Evolutionary conservation across 2,329 filamentous ascomycete genomes (phyloP), one percentile per base, ranked within the genome.

Genomic region (Hymenoscyphus albidus): DNA sequence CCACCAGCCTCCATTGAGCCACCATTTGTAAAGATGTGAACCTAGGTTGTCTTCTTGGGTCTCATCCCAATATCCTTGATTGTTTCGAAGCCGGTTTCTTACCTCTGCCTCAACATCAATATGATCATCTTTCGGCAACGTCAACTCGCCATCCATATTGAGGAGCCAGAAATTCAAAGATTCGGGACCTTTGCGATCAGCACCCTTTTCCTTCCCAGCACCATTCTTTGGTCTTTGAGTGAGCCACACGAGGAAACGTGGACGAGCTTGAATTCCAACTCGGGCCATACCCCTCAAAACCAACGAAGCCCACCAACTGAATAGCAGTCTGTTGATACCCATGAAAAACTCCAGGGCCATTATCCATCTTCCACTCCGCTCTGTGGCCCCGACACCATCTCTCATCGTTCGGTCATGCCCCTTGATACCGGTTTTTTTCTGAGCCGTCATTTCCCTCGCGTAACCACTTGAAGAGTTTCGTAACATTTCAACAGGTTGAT

Each of bases 41-140:
- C 94, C 89, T 2, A 97, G 80, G 48, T 85, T 84, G 35, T 84
- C 83, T 70, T 95, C 90, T 51, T 87, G 79, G 6, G 80, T 69
- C 16, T 79, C 74, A 58, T 77, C 77, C 76, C 78, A 79, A 48
- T 75, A 70, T 38, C 69, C 75, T 72, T 73, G 75, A 63, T 75
- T 77, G 57, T 75, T 80, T 64, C 77, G 76, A 38, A 90, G 79
- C 59, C 86, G 82, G 62, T 85, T 85, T 69, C 91, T 85, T 70
- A 93, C 87, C 74, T 95, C 91, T 1, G 80, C 82, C 76, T 97
- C 94, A 1, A 97, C 87, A 71, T 98, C 93, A 35, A 92, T 85
- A 42, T 87, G 81, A 40, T 88, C 83, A 67, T 85, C 81, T 22
- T 80, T 81, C 1, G 88, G 84, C 32, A 89, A 77, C 31, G 80